These are phyloP conservation scores for Eucommia ulmoides DNA, from an alignment of 257 asterid genomes.

Conservation along the genomic window DNA sequence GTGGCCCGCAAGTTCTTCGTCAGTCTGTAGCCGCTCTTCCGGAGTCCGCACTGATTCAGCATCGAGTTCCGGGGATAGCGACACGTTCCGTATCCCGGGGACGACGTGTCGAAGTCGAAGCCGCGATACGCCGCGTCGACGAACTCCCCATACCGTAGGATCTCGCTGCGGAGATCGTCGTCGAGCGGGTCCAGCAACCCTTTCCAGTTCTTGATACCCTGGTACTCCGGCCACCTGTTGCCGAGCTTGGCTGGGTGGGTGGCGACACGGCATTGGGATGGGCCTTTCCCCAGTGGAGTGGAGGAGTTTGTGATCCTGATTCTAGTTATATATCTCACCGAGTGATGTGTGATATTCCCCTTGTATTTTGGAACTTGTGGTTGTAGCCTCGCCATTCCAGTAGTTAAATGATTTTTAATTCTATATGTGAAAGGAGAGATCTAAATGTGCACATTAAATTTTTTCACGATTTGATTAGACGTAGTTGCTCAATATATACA, in stretches of 20 bases:
- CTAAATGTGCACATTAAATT: neutral
- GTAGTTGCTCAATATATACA: too few relatives aligned
- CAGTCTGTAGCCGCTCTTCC: neutral
- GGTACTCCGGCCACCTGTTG: neutral
- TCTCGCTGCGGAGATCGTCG: neutral
- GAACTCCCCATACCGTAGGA: neutral
- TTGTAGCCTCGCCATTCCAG: too few relatives aligned
- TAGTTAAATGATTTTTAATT: too few relatives aligned
- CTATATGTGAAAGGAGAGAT: neutral
- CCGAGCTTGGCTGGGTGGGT: neutral
- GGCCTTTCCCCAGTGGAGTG: neutral
- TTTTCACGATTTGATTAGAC: too few relatives aligned
- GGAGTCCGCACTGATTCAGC: neutral
- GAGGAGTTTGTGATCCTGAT: too few relatives aligned
- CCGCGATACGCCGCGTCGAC: neutral
- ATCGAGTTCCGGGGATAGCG: neutral
- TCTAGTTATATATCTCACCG: too few relatives aligned
- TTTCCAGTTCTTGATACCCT: neutral
- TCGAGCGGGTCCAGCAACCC: neutral
- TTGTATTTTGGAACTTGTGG: neutral
- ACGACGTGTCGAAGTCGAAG: neutral
- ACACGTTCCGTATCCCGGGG: neutral
- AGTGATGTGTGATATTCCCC: too few relatives aligned
- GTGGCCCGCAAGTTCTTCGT: neutral
- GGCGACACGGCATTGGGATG: neutral